These are phyloP conservation scores for Linum lewisii DNA, from an alignment of 345 rosid species.

Conservation along the genomic window DNA sequence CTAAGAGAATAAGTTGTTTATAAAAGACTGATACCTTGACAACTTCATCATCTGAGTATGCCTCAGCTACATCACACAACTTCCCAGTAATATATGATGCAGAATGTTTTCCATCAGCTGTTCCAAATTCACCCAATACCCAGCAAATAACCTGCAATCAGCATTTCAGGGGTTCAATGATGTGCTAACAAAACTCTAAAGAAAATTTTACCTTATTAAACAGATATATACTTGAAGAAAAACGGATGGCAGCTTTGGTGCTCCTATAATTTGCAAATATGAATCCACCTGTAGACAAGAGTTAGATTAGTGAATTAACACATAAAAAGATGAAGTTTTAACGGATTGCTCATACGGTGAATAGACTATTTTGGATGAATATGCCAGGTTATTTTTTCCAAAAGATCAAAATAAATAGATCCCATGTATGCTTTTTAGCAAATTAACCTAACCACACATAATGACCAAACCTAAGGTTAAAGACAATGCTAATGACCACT, in stretches of 20 bases:
- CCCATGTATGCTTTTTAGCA: too few relatives aligned
- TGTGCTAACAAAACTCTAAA: constrained; percentile 1
- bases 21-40: constrained; percentile 51
- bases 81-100: constrained; percentile 80
- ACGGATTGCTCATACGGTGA: neutral
- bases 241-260: constrained; percentile 93
- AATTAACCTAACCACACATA: too few relatives aligned
- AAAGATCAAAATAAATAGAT: too few relatives aligned
- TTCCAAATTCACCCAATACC: constrained; percentile 95
- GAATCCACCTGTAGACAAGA: constrained; percentile 68
- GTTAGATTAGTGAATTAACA: neutral
- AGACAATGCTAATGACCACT: neutral
- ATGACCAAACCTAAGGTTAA: neutral
- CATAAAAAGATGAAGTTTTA: too few relatives aligned
- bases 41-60: constrained; percentile 88
- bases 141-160: constrained; percentile 86
- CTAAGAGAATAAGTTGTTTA: neutral
- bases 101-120: constrained; percentile 76
- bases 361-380: too few relatives aligned
- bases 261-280: constrained; percentile 72
- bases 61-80: constrained; percentile 89
- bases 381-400: too few relatives aligned
- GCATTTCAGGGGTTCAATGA: constrained; percentile 7
- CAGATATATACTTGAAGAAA: constrained; percentile 66
- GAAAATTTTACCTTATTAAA: constrained; percentile 3